Evolutionary conservation across 768 basidiomycete species (phyloP).

Genomic region (Leccinum truebloodii): DNA sequence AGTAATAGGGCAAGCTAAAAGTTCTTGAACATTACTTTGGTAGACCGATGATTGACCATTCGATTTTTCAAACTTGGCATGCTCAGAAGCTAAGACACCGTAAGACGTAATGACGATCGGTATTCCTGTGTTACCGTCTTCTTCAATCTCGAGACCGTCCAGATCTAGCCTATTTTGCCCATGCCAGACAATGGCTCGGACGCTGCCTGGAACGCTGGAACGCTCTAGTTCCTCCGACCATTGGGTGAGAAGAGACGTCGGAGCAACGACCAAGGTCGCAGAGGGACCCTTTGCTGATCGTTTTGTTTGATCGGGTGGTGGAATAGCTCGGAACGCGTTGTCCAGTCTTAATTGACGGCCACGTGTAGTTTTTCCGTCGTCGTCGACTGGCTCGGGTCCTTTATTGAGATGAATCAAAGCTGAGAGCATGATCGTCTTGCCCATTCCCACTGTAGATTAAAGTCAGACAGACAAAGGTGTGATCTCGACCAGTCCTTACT

Average conservation of each 20-base stretch:
- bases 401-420: constrained; percentile 83
- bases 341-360: constrained; percentile 63
- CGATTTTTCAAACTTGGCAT: constrained; percentile 66
- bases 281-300: constrained; percentile 37
- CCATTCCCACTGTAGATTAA: constrained; percentile 78
- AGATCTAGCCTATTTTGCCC: constrained; percentile 83
- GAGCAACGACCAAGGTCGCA: constrained; percentile 89
- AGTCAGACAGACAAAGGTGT: constrained; percentile 4
- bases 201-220: constrained; percentile 69
- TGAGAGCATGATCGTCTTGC: constrained; percentile 92
- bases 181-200: constrained; percentile 80
- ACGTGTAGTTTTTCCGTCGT: constrained; percentile 36
- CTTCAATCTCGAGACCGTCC: constrained; percentile 56
- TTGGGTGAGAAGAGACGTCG: constrained; percentile 87
- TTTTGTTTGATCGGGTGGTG: constrained; percentile 33
- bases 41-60: constrained; percentile 58
- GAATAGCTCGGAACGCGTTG: constrained; percentile 55
- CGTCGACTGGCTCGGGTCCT: constrained; percentile 42
- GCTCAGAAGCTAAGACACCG: constrained; percentile 88
- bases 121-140: constrained; percentile 51
- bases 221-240: constrained; percentile 92
- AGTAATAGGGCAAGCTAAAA: constrained; percentile 1
- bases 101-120: constrained; percentile 92
- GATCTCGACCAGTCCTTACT: constrained; percentile 39
- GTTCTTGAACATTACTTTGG: constrained; percentile 52